Evolutionary conservation across 345 rosid genomes (phyloP), one percentile per base, ranked within the genome.

Genomic region (Euphorbia tirucalli): DNA sequence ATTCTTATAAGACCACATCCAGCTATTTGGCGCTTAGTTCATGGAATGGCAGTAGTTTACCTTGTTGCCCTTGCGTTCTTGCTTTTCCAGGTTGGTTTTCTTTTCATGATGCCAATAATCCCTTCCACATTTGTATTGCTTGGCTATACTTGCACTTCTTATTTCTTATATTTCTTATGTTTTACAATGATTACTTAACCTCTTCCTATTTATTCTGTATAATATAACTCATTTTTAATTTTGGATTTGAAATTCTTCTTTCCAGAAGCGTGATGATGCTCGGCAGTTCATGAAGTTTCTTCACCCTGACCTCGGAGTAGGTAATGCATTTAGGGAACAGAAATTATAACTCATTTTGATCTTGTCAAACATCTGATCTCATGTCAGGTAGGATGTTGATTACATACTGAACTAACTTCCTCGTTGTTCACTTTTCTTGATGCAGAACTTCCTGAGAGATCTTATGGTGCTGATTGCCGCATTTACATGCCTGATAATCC

Each of bases 201-300:
- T 41, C 54, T 35, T 59, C n/a, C 35, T 14, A 10, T 41, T 64
- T 21, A 15, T 30, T 64, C 14, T 41, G 2, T 22, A 49, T 50
- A 21, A 49, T 50, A 21, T 27, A 72, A 72, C 55, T 65, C 74
- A 62, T 35, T 35, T n/a, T 65, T 86, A 76, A 85, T 56, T 57
- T 61, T 65, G 27, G 57, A 27, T 56, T 72, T 41, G 18, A 15
- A 55, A 58, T 65, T 73, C 37, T 68, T 25, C 4, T 69, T 74
- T 71, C 14, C 87, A 93, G 99, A 90, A 87, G 70, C 98, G 99
- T 70, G 97, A 93, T 77, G 92, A 93, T 88, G 97, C 98, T 6
- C 82, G 93, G 52, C 97, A 89, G 75, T 95, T 95, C 79, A 95
- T 95, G 99, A 95, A 93, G 84, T 95, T 89, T 83, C 99, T 95